phyloP scores from a whole-genome alignment of 73 alveolate genomes.

The Blepharisma japonicum region DNA sequence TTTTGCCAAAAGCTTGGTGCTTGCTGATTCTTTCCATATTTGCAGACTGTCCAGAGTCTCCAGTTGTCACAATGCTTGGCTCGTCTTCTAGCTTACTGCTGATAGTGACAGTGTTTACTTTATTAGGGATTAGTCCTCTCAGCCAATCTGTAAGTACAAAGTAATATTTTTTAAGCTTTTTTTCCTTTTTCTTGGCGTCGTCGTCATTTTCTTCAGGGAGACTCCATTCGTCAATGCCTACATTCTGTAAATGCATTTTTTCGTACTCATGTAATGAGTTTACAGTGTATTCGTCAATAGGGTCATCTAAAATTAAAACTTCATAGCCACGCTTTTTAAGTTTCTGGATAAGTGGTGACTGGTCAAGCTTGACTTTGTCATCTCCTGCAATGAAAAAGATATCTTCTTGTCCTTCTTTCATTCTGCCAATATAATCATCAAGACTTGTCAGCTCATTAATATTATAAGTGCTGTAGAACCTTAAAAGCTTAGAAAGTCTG shows the following conservation, averaged over 20 bases:
- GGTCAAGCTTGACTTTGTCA: slow-evolving; percentile 80
- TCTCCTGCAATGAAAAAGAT: slow-evolving; percentile 98
- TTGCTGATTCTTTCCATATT: slow-evolving; percentile 95
- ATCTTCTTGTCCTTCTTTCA: slow-evolving; percentile 95
- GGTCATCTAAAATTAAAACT: slow-evolving; percentile 93
- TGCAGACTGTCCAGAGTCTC: slow-evolving; percentile 95
- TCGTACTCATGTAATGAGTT: slow-evolving; percentile 90
- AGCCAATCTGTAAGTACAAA: slow-evolving; percentile 94
- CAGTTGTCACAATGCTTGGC: slow-evolving; percentile 83
- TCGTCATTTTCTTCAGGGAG: slow-evolving; percentile 80
- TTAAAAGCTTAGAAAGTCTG: slow-evolving; percentile 87
- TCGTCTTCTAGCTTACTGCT: slow-evolving; percentile 88
- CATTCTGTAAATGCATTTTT: slow-evolving; percentile 86
- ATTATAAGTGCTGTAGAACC: slow-evolving; percentile 94
- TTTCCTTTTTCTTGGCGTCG: slow-evolving; percentile 74
- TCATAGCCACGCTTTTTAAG: slow-evolving; percentile 88
- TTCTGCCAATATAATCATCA: slow-evolving; percentile 96
- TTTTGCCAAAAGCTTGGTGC: slow-evolving; percentile 94
- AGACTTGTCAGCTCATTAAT: slow-evolving; percentile 88
- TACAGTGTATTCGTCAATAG: slow-evolving; percentile 96
- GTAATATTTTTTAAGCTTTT: slow-evolving; percentile 89
- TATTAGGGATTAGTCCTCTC: slow-evolving; percentile 81
- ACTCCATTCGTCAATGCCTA: slow-evolving; percentile 93
- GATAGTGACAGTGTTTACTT: slow-evolving; percentile 81
- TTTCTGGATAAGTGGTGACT: slow-evolving; percentile 95